Evolutionary conservation across 371 early-diverging fungal genomes (phyloP).

Genomic region (Entomophthora muscae): DNA sequence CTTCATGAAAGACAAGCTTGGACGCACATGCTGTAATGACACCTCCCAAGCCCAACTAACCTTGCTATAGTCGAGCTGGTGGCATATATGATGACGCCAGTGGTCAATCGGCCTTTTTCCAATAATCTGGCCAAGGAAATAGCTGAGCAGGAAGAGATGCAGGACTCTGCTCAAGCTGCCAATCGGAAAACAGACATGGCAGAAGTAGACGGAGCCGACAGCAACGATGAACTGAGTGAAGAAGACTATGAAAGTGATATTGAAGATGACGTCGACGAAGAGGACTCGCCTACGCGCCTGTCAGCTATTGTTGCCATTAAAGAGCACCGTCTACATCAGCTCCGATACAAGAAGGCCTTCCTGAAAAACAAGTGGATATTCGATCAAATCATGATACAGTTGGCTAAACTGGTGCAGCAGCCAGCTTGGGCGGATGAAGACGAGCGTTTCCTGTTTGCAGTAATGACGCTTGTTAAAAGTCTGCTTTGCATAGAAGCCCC

Average conservation of each 20-base stretch:
- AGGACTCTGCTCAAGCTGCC: background rate
- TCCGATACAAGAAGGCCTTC: too few relatives aligned
- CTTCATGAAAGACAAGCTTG: background rate
- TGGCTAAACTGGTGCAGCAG: too few relatives aligned
- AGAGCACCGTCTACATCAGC: background rate
- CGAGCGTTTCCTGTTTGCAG: too few relatives aligned
- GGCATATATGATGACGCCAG: background rate
- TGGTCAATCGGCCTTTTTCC: background rate
- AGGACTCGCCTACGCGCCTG: too few relatives aligned
- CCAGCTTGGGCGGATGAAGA: too few relatives aligned
- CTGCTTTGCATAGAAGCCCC: too few relatives aligned
- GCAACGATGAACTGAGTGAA: background rate
- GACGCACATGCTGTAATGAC: background rate
- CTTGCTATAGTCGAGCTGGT: too few relatives aligned
- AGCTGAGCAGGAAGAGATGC: background rate
- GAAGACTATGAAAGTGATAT: background rate
- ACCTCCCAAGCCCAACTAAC: too few relatives aligned
- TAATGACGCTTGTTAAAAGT: too few relatives aligned
- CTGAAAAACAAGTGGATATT: too few relatives aligned
- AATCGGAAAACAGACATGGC: background rate
- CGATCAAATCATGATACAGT: too few relatives aligned
- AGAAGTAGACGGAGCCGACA: background rate
- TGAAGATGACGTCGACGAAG: background rate
- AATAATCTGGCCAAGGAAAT: background rate
- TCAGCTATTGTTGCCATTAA: background rate